phyloP scores from a whole-genome alignment of 352 stramenopile species.

The Elongisporangium undulatum region DNA sequence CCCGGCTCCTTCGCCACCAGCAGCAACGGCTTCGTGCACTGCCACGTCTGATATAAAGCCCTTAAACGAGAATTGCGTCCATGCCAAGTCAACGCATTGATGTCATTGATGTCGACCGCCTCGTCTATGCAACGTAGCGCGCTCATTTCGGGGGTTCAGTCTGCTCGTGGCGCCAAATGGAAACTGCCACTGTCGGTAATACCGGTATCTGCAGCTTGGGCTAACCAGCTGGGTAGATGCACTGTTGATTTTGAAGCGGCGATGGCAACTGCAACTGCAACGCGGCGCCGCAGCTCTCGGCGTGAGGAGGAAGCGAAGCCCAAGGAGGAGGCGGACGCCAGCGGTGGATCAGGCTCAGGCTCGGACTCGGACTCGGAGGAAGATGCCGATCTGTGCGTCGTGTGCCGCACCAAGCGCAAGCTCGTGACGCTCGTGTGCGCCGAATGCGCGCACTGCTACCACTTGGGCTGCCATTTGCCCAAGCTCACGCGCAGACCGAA shows the following conservation, averaged over 20 bases:
- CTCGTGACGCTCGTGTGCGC: slow-evolving; percentile 45
- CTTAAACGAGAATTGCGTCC: too few species aligned
- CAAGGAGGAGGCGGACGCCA: slow-evolving; percentile 6
- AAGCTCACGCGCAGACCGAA: slow-evolving; percentile 39
- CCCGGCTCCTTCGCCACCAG: slow-evolving; percentile 43
- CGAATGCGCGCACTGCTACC: slow-evolving; percentile 32
- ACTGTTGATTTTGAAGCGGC: slow-evolving; percentile 23
- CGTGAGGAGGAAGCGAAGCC: slow-evolving; percentile 12
- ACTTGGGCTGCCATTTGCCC: slow-evolving; percentile 53
- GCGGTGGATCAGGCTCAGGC: too few species aligned
- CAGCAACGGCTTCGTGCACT: too few species aligned
- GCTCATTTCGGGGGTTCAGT: too few species aligned
- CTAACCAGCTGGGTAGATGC: background rate
- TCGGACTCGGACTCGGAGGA: slow-evolving; percentile 8
- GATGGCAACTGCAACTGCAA: slow-evolving; percentile 1
- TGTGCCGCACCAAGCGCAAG: slow-evolving; percentile 30
- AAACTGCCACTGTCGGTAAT: too few species aligned
- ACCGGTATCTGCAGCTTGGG: too few species aligned
- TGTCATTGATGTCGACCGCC: too few species aligned
- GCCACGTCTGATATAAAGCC: too few species aligned
- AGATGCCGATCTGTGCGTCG: slow-evolving; percentile 16
- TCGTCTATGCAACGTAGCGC: too few species aligned
- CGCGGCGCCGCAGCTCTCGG: background rate
- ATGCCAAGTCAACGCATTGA: too few species aligned
- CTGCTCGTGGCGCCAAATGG: too few species aligned